These are phyloP conservation scores for Xylariaceae sp. DNA, from an alignment of 2,329 filamentous ascomycete species.

Conservation along the genomic window DNA sequence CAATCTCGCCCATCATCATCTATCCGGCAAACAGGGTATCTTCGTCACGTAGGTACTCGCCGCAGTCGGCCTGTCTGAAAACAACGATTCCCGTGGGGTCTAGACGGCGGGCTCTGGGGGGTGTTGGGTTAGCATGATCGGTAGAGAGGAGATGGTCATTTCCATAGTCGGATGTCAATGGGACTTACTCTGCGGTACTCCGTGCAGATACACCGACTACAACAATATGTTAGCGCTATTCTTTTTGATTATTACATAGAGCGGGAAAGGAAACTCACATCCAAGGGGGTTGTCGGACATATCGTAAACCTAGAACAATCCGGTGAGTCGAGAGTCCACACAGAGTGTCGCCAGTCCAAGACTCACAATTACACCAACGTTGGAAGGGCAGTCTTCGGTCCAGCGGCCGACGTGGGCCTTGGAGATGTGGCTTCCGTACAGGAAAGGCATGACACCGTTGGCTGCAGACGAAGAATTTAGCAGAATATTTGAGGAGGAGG, in stretches of 20 bases:
- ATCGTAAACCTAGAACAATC: slow-evolving; percentile 51
- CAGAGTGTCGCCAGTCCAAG: background rate
- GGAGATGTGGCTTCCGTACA: slow-evolving; percentile 76
- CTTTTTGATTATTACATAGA: background rate
- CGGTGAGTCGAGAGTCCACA: background rate
- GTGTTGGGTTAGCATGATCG: slow-evolving; percentile 5
- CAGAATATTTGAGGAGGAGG: background rate
- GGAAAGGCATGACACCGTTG: slow-evolving; percentile 95
- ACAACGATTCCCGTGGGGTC: slow-evolving; percentile 87
- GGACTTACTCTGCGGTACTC: slow-evolving; percentile 19
- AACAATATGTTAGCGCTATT: slow-evolving; percentile 8
- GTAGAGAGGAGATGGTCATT: background rate
- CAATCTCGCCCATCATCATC: slow-evolving; percentile 3
- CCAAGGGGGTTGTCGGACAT: slow-evolving; percentile 94
- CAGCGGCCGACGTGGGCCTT: slow-evolving; percentile 57
- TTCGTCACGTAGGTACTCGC: slow-evolving; percentile 88
- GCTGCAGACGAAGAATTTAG: slow-evolving; percentile 15
- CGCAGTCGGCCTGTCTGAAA: slow-evolving; percentile 89
- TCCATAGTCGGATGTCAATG: background rate
- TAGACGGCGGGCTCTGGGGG: slow-evolving; percentile 61
- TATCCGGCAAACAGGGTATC: slow-evolving; percentile 58
- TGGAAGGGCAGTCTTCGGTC: slow-evolving; percentile 72
- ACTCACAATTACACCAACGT: slow-evolving; percentile 72
- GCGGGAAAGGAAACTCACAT: slow-evolving; percentile 35
- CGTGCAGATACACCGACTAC: slow-evolving; percentile 20